Percentiles rank a stretch among this genome's conserved stretches.
These are phyloP conservation scores for Centaurea solstitialis DNA, from an alignment of 129 eudicot genomes.

Conservation along the genomic window DNA sequence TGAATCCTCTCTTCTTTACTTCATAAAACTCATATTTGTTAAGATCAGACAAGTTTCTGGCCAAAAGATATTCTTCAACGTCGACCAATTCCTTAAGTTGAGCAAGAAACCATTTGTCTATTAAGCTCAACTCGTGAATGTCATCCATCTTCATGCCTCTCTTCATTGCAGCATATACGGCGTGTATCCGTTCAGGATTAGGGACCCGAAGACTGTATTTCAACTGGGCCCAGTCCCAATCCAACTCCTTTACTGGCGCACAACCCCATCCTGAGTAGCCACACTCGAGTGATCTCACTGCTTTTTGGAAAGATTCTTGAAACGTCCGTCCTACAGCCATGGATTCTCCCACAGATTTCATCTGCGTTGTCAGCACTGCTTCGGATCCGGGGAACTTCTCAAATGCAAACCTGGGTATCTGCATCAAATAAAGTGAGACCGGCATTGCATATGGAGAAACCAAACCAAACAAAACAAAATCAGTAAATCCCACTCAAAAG, in stretches of 20 bases:
- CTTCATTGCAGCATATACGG: constrained; percentile 90
- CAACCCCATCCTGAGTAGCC: constrained; percentile 98
- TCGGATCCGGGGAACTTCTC: constrained; percentile 95
- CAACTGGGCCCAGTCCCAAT: constrained; percentile 86
- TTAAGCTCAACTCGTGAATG: constrained; percentile 71
- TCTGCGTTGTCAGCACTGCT: constrained; percentile 87
- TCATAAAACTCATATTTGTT: constrained; percentile 77
- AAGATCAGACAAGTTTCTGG: constrained; percentile 51
- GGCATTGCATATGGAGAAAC: neutral
- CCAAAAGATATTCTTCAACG: constrained; percentile 67
- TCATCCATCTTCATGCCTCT: constrained; percentile 85
- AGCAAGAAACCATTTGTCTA: constrained; percentile 92
- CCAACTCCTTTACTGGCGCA: constrained; percentile 70
- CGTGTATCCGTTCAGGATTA: constrained; percentile 85
- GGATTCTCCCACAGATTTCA: constrained; percentile 97
- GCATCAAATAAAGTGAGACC: constrained; percentile 15
- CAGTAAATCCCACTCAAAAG: neutral
- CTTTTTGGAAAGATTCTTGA: constrained; percentile 97
- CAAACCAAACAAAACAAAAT: neutral
- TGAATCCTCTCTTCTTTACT: constrained; percentile 82
- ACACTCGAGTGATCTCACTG: constrained; percentile 81
- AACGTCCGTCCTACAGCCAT: constrained; percentile 98
- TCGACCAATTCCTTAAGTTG: constrained; percentile 89
- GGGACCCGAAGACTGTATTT: constrained; percentile 89
- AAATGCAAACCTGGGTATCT: constrained; percentile 96